phyloP scores from a whole-genome alignment of 202 grass and related monocot species.

The Schoenoplectus triqueter region DNA sequence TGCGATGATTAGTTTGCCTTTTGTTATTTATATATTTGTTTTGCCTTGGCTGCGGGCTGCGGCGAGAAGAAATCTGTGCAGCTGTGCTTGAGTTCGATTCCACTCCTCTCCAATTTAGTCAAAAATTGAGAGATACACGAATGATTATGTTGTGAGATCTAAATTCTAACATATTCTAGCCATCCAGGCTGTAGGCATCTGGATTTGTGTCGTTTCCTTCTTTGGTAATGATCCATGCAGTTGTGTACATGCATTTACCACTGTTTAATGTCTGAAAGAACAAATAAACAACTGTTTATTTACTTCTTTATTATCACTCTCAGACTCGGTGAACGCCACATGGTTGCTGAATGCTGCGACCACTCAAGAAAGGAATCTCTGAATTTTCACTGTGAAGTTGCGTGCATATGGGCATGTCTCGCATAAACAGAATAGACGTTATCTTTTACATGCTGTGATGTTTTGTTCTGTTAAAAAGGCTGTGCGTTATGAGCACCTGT shows the following conservation, averaged over 20 bases:
- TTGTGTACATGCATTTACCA: no score
- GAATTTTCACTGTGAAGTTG: not conserved
- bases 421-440: not conserved
- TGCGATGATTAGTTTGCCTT: not conserved
- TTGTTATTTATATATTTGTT: no score
- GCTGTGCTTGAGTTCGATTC: not conserved
- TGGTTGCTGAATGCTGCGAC: not conserved
- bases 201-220: no score
- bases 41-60: not conserved
- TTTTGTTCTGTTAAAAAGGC: no score
- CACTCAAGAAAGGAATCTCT: not conserved
- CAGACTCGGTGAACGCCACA: not conserved
- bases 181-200: not conserved
- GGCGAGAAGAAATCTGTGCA: conserved; percentile 28
- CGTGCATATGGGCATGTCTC: not conserved
- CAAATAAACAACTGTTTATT: not conserved
- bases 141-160: not conserved
- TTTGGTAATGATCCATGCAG: not conserved
- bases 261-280: not conserved
- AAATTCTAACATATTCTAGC: not conserved
- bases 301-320: not conserved
- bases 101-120: not conserved
- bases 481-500: no score
- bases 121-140: not conserved
- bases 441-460: not conserved